These are phyloP conservation scores for Cucurbita moschata DNA, from an alignment of 306 rosid species.

Conservation along the genomic window DNA sequence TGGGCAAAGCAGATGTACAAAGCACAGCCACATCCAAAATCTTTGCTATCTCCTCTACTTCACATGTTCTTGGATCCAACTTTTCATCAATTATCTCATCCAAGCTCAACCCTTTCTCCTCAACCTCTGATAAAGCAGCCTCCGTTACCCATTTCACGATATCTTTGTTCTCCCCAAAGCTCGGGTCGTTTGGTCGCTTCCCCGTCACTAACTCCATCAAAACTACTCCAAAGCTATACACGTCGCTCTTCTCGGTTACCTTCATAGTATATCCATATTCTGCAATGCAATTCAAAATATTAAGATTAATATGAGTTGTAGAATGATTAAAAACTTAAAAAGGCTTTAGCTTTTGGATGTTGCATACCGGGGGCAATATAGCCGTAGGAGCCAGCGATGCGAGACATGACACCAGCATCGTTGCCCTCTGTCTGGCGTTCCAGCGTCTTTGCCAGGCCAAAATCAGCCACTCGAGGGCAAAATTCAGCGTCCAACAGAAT, in stretches of 20 bases:
- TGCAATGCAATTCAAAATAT: not conserved
- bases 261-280: conserved; percentile 56
- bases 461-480: conserved; percentile 54
- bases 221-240: conserved; percentile 73
- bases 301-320: not conserved
- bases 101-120: conserved; percentile 1
- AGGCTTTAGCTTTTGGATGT: not conserved
- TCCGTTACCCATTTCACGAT: conserved; percentile 66
- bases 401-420: conserved; percentile 28
- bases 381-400: conserved; percentile 70
- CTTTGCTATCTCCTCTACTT: conserved; percentile 38
- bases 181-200: conserved; percentile 60
- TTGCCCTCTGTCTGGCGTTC: conserved; percentile 12
- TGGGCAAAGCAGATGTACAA: conserved; percentile 54
- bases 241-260: conserved; percentile 71
- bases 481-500: conserved; percentile 54
- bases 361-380: conserved; percentile 48
- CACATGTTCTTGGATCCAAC: conserved; percentile 24
- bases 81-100: conserved; percentile 39
- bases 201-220: conserved; percentile 59
- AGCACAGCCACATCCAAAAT: conserved; percentile 55
- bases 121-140: conserved; percentile 16
- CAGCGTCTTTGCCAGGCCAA: conserved; percentile 65
- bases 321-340: not conserved
- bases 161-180: conserved; percentile 58